phyloP scores from a whole-genome alignment of 176 grass and related monocot species.

The Pontederia paniculata region DNA sequence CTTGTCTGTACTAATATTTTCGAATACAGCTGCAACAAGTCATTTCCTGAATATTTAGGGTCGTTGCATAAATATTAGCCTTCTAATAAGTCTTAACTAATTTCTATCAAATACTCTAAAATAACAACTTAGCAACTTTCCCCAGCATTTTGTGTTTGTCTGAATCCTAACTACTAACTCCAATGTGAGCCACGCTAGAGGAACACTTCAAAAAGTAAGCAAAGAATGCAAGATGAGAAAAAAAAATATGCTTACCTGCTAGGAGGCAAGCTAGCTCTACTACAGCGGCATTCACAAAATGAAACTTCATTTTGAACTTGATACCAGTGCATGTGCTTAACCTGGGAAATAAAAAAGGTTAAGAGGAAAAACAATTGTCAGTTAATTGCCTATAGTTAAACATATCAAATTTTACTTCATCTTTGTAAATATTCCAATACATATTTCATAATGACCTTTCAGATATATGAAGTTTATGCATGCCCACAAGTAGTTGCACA shows the following conservation, averaged over 20 bases:
- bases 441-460: too few species aligned
- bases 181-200: background rate
- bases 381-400: background rate
- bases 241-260: conserved; percentile 42
- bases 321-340: conserved; percentile 98
- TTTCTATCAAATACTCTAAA: too few species aligned
- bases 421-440: too few species aligned
- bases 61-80: too few species aligned
- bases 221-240: conserved; percentile 15
- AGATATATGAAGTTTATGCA: too few species aligned
- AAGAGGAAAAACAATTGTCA: background rate
- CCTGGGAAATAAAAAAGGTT: conserved; percentile 28
- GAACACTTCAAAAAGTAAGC: background rate
- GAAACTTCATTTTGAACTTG: conserved; percentile 69
- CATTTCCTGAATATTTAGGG: too few species aligned
- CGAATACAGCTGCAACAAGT: too few species aligned
- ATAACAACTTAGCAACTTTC: too few species aligned
- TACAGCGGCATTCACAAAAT: conserved; percentile 83
- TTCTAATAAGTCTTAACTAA: background rate
- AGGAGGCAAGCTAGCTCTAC: conserved; percentile 70
- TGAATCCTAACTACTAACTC: background rate
- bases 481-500: too few species aligned
- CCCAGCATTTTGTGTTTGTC: too few species aligned
- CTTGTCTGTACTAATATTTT: too few species aligned
- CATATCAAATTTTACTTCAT: too few species aligned